Conservation (phyloP, 2,329 filamentous ascomycete genomes). For the Colletotrichum tropicale region DNA sequence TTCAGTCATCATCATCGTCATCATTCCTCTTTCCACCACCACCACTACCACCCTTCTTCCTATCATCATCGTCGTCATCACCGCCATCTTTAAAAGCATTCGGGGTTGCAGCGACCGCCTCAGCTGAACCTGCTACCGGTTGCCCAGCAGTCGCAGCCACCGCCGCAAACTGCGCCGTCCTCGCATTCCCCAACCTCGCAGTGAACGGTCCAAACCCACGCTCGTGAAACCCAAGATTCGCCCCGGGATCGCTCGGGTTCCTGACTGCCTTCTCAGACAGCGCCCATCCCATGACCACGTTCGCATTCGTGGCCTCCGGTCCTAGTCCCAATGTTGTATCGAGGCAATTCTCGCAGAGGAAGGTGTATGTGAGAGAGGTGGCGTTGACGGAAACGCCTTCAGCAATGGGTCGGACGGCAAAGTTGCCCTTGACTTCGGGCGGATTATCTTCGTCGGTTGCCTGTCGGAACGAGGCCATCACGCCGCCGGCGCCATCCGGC, state of each 20-base stretch:
- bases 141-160: constrained; percentile 44
- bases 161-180: constrained; percentile 37
- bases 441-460: constrained; percentile 47
- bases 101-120: constrained; percentile 18
- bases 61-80: constrained; percentile 12
- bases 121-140: constrained; percentile 28
- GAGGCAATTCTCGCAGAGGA: constrained; percentile 45
- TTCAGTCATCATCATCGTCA: constrained; percentile 20
- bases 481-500: constrained; percentile 40
- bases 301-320: constrained; percentile 23
- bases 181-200: constrained; percentile 35
- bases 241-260: constrained; percentile 25
- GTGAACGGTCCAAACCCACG: constrained; percentile 32
- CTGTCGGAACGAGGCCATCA: constrained; percentile 48
- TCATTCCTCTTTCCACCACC: constrained; percentile 28
- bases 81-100: constrained; percentile 22
- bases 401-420: constrained; percentile 42
- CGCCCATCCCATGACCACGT: constrained; percentile 40
- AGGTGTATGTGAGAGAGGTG: constrained; percentile 48
- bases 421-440: constrained; percentile 44
- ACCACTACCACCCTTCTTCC: background rate
- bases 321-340: constrained; percentile 30
- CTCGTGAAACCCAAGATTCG: constrained; percentile 34
- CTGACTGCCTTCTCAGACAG: constrained; percentile 28
- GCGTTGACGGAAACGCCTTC: constrained; percentile 46